These are phyloP conservation scores for Populus hybrid DNA, from an alignment of 441 rosid genomes.

Conservation along the genomic window DNA sequence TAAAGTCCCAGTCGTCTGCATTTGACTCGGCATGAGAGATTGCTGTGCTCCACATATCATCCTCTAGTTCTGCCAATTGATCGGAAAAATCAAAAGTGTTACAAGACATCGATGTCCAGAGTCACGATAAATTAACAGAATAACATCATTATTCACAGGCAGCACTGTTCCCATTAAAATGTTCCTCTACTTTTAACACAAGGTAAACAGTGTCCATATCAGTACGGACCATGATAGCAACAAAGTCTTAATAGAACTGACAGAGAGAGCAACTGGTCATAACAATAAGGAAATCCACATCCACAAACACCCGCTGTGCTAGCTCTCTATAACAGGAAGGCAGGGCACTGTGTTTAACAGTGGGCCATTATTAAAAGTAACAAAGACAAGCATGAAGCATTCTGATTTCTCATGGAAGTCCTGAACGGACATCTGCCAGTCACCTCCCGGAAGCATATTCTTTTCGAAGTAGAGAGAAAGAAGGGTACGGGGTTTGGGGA, in stretches of 20 bases:
- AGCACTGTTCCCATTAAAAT: constrained; percentile 1
- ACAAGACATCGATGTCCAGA: background rate
- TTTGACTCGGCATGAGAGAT: constrained; percentile 34
- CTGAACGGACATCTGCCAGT: constrained; percentile 17
- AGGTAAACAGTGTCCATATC: constrained; percentile 19
- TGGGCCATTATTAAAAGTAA: constrained; percentile 20
- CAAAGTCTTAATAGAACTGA: constrained; percentile 15
- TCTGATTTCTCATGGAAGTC: constrained; percentile 11
- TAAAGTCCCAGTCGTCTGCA: constrained; percentile 46
- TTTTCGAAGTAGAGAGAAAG: background rate
- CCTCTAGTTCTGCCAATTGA: constrained; percentile 36
- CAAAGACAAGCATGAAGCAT: constrained; percentile 19
- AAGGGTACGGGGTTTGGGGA: background rate
- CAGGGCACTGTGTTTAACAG: constrained; percentile 1
- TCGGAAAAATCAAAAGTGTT: constrained; percentile 26
- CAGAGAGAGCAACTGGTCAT: constrained; percentile 17
- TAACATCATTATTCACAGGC: background rate
- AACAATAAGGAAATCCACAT: background rate
- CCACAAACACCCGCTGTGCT: background rate
- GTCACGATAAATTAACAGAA: constrained; percentile 2
- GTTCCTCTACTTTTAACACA: background rate
- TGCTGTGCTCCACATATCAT: constrained; percentile 39
- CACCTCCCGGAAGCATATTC: constrained; percentile 20
- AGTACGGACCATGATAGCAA: constrained; percentile 26
- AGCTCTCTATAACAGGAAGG: background rate